These are phyloP conservation scores for Gillenia trifoliata DNA, from an alignment of 306 rosid species.

Conservation along the genomic window DNA sequence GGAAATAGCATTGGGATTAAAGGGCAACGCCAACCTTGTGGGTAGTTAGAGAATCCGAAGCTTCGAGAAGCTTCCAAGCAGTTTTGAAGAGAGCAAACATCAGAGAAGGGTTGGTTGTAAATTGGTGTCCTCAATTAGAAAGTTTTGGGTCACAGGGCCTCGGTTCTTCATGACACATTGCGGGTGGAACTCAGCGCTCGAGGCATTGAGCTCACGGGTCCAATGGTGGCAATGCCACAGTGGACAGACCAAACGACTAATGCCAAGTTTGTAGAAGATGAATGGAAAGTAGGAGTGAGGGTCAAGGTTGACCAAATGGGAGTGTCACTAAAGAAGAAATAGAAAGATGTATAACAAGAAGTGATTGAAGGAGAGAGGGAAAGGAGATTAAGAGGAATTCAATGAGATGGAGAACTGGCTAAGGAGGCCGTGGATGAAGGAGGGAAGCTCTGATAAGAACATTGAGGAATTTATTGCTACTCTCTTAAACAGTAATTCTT, in stretches of 20 bases:
- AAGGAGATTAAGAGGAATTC: neutral
- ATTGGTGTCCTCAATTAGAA: slow-evolving; percentile 22
- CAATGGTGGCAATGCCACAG: slow-evolving; percentile 23
- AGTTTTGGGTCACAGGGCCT: slow-evolving; percentile 22
- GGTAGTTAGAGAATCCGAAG: slow-evolving; percentile 19
- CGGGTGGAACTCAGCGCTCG: slow-evolving; percentile 32
- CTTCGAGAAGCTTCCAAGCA: slow-evolving; percentile 13
- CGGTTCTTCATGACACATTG: slow-evolving; percentile 30
- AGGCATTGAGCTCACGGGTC: slow-evolving; percentile 22
- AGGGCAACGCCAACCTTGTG: slow-evolving; percentile 1
- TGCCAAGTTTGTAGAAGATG: slow-evolving; percentile 21
- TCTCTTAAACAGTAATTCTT: neutral
- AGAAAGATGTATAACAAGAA: neutral
- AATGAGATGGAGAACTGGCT: slow-evolving; percentile 11
- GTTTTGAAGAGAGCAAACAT: slow-evolving; percentile 9
- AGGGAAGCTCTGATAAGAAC: slow-evolving; percentile 22
- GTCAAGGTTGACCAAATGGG: slow-evolving; percentile 21
- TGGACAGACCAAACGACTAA: slow-evolving; percentile 33
- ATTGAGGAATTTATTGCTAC: slow-evolving; percentile 10
- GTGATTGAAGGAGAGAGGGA: slow-evolving; percentile 18
- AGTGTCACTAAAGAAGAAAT: neutral
- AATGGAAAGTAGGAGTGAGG: slow-evolving; percentile 25
- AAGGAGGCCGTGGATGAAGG: slow-evolving; percentile 8
- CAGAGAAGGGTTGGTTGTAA: slow-evolving; percentile 22
- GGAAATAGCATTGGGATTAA: slow-evolving; percentile 12